Percentiles rank a stretch among this genome's conserved stretches.
Conservation (phyloP, 495 filamentous ascomycete genomes). For the Aspergillus olivimuriae region DNA sequence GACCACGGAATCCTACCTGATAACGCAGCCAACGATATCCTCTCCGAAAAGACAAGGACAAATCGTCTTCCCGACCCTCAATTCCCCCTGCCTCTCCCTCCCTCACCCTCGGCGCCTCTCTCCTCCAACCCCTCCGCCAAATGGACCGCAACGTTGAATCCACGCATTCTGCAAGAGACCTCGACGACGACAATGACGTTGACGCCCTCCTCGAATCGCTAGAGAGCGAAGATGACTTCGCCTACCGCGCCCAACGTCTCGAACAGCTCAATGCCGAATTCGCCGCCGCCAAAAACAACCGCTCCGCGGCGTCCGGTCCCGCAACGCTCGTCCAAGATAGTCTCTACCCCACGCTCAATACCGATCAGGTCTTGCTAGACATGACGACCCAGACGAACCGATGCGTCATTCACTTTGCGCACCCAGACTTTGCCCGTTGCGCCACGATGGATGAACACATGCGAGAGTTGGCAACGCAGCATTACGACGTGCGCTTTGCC, state of each 20-base stretch:
- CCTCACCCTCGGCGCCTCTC: background rate
- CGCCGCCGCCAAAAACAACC: conserved; percentile 35
- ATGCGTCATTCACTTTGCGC: conserved; percentile 70
- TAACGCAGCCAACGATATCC: too few species aligned
- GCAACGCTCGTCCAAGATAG: conserved; percentile 26
- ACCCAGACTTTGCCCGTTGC: conserved; percentile 69
- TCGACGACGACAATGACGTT: conserved; percentile 51
- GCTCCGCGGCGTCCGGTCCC: conserved; percentile 16
- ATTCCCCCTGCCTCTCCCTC: background rate
- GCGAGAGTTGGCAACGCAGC: conserved; percentile 51
- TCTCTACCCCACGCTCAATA: conserved; percentile 52
- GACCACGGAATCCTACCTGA: too few species aligned
- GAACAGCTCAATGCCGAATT: conserved; percentile 65
- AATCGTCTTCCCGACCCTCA: too few species aligned
- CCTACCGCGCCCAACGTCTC: conserved; percentile 63
- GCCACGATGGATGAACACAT: conserved; percentile 62
- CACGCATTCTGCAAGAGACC: conserved; percentile 9
- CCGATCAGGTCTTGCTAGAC: conserved; percentile 63
- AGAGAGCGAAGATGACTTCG: conserved; percentile 56
- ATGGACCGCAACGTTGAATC: conserved; percentile 1
- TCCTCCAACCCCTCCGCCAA: background rate
- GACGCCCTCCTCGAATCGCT: conserved; percentile 66
- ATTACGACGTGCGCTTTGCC: conserved; percentile 65
- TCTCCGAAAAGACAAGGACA: too few species aligned
- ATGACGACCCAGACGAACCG: conserved; percentile 59